Evolutionary conservation across 1,284 basidiomycete species (phyloP), one percentile per base, ranked within the genome.

Genomic region (Cryptococcus sp.): DNA sequence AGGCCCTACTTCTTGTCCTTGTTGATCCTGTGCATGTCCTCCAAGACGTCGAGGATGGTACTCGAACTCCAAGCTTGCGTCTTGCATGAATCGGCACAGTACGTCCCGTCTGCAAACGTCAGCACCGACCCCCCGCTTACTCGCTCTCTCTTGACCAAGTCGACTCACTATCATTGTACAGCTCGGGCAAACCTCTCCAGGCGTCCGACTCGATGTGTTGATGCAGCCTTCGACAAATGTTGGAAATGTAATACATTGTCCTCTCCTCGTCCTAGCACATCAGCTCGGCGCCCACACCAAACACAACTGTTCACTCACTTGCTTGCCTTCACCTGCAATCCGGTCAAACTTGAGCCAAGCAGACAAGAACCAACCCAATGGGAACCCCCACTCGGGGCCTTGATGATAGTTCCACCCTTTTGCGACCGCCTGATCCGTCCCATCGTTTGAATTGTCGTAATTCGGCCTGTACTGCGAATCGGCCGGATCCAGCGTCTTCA

Each of bases 61-160:
- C 87, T 89, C 32, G 86, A 80, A 66, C 85, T 88, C 91, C 91
- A 94, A 5, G 91, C 92, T 69, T 97, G 92, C 28, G 91, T 91
- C 47, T 80, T 77, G 68, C 92, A 95, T 47, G 88, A 90, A 72
- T 97, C 91, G 50, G 71, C 73, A 69, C 92, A 95, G 73, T 82
- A 82, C 41, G 75, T 71, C 6, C 90, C 92, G 57, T 89, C 66
- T 68, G 18, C 19, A 3, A 40, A 11, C 16, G 24, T 34, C 51
- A 51, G 49, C 44, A 14, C n/a, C n/a, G n/a, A 2, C 31, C 26
- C 6, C 16, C 14, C 25, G 10, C 16, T n/a, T 32, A 22, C 18
- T 10, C 16, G 24, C 16, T 25, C 14, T n/a, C n/a, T n/a, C n/a
- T n/a, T n/a, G n/a, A n/a, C n/a, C n/a, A n/a, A n/a, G n/a, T 25